Evolutionary conservation across 805 yeast genomes (phyloP).

Genomic region (Grigorovia transvaalensis): DNA sequence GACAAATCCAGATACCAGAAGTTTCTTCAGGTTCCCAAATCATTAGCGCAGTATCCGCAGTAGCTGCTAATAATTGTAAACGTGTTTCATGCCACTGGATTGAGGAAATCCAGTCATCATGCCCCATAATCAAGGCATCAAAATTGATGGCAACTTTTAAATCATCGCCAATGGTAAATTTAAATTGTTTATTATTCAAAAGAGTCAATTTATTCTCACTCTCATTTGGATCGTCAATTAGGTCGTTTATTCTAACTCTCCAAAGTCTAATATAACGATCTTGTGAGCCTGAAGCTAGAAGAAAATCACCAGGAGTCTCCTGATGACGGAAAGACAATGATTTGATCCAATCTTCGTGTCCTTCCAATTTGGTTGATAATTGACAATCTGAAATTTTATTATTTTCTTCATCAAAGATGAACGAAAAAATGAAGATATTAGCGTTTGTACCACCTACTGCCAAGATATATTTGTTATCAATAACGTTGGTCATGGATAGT

Average conservation of each 20-base stretch:
- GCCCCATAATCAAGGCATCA: constrained; percentile 94
- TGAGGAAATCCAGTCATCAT: constrained; percentile 93
- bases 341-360: constrained; percentile 96
- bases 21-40: constrained; percentile 82
- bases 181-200: constrained; percentile 63
- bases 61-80: constrained; percentile 61
- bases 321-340: constrained; percentile 48
- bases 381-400: constrained; percentile 16
- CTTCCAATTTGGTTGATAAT: constrained; percentile 50
- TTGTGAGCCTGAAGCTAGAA: constrained; percentile 85
- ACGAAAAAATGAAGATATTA: constrained; percentile 44
- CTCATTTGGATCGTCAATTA: constrained; percentile 48
- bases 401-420: constrained; percentile 17
- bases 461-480: constrained; percentile 33
- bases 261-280: constrained; percentile 88
- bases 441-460: constrained; percentile 67
- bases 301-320: constrained; percentile 39
- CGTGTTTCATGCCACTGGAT: constrained; percentile 62
- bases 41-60: constrained; percentile 90
- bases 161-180: constrained; percentile 33
- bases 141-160: constrained; percentile 52
- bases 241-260: constrained; percentile 53
- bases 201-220: constrained; percentile 36
- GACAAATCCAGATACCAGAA: constrained; percentile 86
- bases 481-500: constrained; percentile 17